Conservation (phyloP, 2,329 filamentous ascomycete species). For the Fusarium begoniae region DNA sequence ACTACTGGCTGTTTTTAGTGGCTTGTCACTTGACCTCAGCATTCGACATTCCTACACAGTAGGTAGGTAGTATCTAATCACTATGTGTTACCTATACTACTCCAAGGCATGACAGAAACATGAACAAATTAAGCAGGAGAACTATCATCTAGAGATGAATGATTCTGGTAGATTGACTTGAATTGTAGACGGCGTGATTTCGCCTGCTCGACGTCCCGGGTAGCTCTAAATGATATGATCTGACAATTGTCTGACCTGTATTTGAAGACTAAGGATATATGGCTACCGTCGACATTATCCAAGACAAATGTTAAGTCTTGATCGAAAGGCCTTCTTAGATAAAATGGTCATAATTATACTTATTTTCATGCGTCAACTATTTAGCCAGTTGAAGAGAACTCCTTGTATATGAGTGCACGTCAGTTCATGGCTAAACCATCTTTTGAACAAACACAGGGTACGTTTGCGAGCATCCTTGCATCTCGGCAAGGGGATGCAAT, state of each 20-base stretch:
- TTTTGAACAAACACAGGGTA: neutral
- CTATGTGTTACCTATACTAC: neutral
- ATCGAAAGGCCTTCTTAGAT: no score
- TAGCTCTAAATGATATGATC: neutral
- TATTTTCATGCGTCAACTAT: neutral
- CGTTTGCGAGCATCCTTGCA: no score
- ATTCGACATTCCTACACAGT: neutral
- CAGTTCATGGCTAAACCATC: neutral
- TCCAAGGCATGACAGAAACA: neutral
- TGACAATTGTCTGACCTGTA: neutral
- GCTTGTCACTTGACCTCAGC: conserved; percentile 33
- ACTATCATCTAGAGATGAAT: neutral
- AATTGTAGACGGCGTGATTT: neutral
- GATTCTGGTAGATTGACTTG: neutral
- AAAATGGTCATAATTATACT: neutral
- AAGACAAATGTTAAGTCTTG: neutral
- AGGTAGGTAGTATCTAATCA: neutral
- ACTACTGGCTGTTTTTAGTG: neutral
- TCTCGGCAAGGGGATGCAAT: neutral
- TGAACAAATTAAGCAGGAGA: no score
- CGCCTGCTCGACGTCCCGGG: neutral
- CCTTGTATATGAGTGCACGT: neutral
- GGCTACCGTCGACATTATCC: neutral
- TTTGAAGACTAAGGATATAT: neutral
- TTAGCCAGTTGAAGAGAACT: neutral